These are phyloP conservation scores for Penicillium vulpinum DNA, from an alignment of 2,329 filamentous ascomycete species.

Conservation along the genomic window DNA sequence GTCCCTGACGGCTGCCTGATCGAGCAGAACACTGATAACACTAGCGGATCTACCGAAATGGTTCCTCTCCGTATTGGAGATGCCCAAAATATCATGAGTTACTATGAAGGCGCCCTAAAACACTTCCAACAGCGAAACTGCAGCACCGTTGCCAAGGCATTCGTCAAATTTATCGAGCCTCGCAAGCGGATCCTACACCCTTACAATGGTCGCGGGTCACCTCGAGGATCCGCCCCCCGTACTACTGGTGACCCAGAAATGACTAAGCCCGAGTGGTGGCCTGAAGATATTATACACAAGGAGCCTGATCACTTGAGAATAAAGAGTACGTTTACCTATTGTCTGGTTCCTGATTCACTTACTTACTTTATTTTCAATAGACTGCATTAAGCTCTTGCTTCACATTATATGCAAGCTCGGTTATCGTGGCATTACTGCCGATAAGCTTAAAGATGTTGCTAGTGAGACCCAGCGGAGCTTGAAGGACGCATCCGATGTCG, in stretches of 20 bases:
- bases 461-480: constrained; percentile 42
- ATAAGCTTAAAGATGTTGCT: constrained; percentile 43
- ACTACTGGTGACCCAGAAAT: constrained; percentile 44
- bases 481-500: constrained; percentile 35
- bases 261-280: constrained; percentile 50
- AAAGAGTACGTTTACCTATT: constrained; percentile 38
- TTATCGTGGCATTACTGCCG: constrained; percentile 38
- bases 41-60: constrained; percentile 26
- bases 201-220: constrained; percentile 48
- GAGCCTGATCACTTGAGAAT: constrained; percentile 52
- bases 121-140: constrained; percentile 50
- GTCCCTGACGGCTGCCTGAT: constrained; percentile 18
- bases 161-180: constrained; percentile 51
- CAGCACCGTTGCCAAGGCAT: constrained; percentile 47
- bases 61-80: constrained; percentile 42
- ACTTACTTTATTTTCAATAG: constrained; percentile 19
- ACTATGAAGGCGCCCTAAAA: constrained; percentile 44
- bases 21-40: constrained; percentile 25
- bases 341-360: neutral
- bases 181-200: constrained; percentile 51
- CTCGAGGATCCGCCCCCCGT: constrained; percentile 36
- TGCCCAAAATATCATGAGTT: constrained; percentile 37
- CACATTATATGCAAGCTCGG: constrained; percentile 44
- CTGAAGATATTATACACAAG: constrained; percentile 47
- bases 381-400: constrained; percentile 40